phyloP scores from a whole-genome alignment of 768 basidiomycete species.

The Tulasnella sp. region DNA sequence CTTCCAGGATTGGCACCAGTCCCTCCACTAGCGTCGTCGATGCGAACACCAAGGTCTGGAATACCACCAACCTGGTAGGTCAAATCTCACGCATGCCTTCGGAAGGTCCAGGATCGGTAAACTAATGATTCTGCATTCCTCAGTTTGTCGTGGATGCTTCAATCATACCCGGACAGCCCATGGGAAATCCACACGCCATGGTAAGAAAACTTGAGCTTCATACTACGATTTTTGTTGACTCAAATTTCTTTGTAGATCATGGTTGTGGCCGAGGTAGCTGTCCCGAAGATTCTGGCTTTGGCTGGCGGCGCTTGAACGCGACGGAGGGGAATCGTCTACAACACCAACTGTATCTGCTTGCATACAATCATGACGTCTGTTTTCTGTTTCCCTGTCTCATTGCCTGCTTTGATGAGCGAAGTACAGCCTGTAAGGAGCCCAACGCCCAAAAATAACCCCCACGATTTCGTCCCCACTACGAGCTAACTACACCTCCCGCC shows the following conservation, averaged over 20 bases:
- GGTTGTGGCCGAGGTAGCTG: slow-evolving; percentile 48
- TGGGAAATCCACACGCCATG: slow-evolving; percentile 45
- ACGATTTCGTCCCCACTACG: too few species aligned
- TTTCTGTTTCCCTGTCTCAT: too few species aligned
- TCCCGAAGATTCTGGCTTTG: slow-evolving; percentile 43
- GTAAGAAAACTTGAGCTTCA: not conserved
- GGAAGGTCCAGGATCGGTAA: not conserved
- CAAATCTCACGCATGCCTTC: not conserved
- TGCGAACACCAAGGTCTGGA: slow-evolving; percentile 42
- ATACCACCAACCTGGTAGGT: slow-evolving; percentile 35
- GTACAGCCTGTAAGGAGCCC: too few species aligned
- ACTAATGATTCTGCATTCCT: not conserved
- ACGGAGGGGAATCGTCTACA: too few species aligned
- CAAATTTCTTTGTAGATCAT: slow-evolving; percentile 37
- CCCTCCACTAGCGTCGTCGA: slow-evolving; percentile 40
- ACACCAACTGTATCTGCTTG: too few species aligned
- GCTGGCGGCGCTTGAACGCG: slow-evolving; percentile 36
- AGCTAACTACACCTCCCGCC: too few species aligned
- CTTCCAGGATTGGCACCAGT: slow-evolving; percentile 36
- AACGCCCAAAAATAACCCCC: too few species aligned
- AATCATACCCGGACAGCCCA: slow-evolving; percentile 33
- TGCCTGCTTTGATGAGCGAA: too few species aligned
- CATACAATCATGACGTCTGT: too few species aligned
- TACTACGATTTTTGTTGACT: not conserved
- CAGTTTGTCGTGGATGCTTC: slow-evolving; percentile 44